Evolutionary conservation across 2,329 filamentous ascomycete genomes (phyloP).

Genomic region (Claviceps sp.): DNA sequence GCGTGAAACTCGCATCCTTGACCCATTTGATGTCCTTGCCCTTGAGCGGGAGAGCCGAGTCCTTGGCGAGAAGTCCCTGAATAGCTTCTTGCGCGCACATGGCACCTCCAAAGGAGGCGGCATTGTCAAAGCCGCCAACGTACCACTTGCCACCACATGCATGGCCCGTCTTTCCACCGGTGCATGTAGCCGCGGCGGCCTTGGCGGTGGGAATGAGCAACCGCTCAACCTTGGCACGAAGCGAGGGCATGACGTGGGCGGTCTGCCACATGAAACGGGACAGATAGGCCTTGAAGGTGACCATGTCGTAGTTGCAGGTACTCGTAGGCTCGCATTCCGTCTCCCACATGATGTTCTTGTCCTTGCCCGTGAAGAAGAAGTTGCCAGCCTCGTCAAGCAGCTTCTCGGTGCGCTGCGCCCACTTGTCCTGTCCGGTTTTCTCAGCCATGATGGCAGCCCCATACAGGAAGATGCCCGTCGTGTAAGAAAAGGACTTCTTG

Average conservation of each 20-base stretch:
- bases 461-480: conserved; percentile 51
- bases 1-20: conserved; percentile 9
- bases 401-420: conserved; percentile 38
- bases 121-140: conserved; percentile 39
- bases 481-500: conserved; percentile 50
- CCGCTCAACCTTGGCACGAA: conserved; percentile 31
- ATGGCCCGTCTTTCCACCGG: conserved; percentile 36
- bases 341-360: conserved; percentile 51
- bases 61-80: conserved; percentile 40
- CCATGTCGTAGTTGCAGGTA: conserved; percentile 49
- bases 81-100: conserved; percentile 52
- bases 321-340: conserved; percentile 46
- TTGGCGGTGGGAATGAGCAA: conserved; percentile 37
- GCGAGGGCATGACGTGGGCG: conserved; percentile 41
- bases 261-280: conserved; percentile 50
- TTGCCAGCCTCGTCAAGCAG: conserved; percentile 37
- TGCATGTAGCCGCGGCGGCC: conserved; percentile 44
- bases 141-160: conserved; percentile 54
- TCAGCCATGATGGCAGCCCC: conserved; percentile 53
- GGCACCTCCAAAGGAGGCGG: conserved; percentile 45
- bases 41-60: conserved; percentile 31
- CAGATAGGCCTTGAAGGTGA: conserved; percentile 55
- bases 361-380: conserved; percentile 42
- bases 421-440: conserved; percentile 37
- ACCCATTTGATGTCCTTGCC: conserved; percentile 30